Evolutionary conservation across 2,329 filamentous ascomycete species (phyloP), one percentile per base, ranked within the genome.

Genomic region (Colletotrichum costaricense): DNA sequence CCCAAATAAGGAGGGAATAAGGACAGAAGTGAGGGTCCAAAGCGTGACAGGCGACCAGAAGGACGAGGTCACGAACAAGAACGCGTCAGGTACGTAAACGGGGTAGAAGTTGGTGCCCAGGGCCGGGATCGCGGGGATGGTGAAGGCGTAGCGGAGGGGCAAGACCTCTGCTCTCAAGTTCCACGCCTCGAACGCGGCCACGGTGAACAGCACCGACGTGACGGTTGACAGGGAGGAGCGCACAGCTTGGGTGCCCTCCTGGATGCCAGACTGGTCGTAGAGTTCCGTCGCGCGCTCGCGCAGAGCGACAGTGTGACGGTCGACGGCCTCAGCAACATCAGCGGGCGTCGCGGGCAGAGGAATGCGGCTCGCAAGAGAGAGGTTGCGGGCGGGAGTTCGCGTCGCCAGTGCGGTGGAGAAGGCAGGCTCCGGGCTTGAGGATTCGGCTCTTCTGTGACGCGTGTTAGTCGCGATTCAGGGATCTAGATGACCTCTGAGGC

Each of bases 21-120:
- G 78, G 67, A 94, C 82, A 80, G 90, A 93, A 11, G 95, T 97
- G 46, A 92, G 81, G 5, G 90, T 81, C 95, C 95, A 98, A 24
- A 95, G 87, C 8, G 92, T 87, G 68, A 93, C 90, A 0, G 95
- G 93, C 0, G 90, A 92, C 96, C 96, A 98, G 88, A 98, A 98
- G 30, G 89, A 89, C 52, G 88, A 85, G 1, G 93, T 94, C 49
- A 97, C 83, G 9, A 98, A 85, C 35, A 93, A 83, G 82, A 97
- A 97, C 77, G 97, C 86, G 82, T 98, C 94, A 0, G 95, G 95
- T 24, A 97, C 83, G 78, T 90, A 88, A 74, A 97, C 86, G 3
- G 90, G 85, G 75, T 90, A 87, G 74, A 90, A 88, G 7, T 86
- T 84, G 16, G 89, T 89, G 69, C 87, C 86, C 26, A 94, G 81